Percentiles rank a stretch among this genome's conserved stretches.
Evolutionary conservation across 495 filamentous ascomycete species (phyloP).

Genomic region (Tuber melanosporum): DNA sequence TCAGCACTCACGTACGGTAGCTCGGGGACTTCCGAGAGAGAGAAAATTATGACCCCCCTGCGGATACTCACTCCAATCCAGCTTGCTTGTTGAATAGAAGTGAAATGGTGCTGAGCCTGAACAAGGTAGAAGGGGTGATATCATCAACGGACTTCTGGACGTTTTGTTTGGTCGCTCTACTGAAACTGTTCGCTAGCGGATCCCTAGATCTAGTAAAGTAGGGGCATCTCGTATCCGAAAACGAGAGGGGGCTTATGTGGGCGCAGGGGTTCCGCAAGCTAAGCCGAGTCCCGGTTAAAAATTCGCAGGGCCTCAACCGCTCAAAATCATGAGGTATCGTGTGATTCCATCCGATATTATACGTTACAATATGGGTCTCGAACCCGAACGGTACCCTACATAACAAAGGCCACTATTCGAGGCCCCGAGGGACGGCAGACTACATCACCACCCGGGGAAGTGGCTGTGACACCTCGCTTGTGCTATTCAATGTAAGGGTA

Average conservation of each 20-base stretch:
- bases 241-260: background rate
- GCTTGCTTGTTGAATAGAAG: background rate
- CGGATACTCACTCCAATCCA: background rate
- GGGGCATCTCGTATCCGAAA: background rate
- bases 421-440: background rate
- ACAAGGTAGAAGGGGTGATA: background rate
- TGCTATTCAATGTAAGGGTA: background rate
- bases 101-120: background rate
- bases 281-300: background rate
- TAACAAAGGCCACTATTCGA: background rate
- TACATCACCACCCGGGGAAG: background rate
- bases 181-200: background rate
- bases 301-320: background rate
- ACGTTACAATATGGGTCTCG: background rate
- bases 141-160: background rate
- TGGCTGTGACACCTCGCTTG: background rate
- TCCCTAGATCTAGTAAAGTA: background rate
- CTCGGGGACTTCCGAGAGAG: background rate
- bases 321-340: background rate
- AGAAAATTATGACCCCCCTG: background rate
- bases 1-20: background rate
- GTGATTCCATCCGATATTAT: too few species aligned
- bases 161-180: background rate
- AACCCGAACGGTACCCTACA: background rate
- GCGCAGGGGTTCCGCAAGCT: background rate